Conservation (phyloP, 306 rosid genomes). For the Rubus parviflorus region DNA sequence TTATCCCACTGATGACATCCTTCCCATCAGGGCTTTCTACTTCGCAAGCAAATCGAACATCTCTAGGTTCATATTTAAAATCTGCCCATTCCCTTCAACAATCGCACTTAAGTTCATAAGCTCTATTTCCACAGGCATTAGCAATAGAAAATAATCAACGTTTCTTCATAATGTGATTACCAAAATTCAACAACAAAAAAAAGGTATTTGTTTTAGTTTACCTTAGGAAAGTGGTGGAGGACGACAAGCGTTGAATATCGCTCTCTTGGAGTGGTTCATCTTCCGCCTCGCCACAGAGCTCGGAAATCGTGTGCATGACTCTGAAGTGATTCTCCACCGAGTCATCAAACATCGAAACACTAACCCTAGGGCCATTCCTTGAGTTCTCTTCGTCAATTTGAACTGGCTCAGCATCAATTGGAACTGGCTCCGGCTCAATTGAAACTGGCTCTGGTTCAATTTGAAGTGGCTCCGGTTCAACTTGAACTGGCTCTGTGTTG, state of each 20-base stretch:
- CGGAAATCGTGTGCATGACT: conserved; percentile 48
- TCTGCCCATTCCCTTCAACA: conserved; percentile 71
- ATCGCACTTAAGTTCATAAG: neutral
- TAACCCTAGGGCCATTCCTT: conserved; percentile 23
- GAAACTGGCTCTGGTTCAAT: neutral
- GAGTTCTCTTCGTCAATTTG: neutral
- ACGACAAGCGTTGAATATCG: conserved; percentile 50
- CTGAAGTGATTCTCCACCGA: conserved; percentile 65
- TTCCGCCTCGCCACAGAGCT: conserved; percentile 57
- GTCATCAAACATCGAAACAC: conserved; percentile 51
- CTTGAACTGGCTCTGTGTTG: conserved; percentile 12
- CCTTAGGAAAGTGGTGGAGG: conserved; percentile 71
- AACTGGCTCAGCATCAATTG: conserved; percentile 2
- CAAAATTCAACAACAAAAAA: neutral
- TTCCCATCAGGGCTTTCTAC: conserved; percentile 39
- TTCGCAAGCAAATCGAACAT: conserved; percentile 50
- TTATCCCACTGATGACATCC: conserved; percentile 31
- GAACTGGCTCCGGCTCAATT: neutral
- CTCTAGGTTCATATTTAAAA: conserved; percentile 61
- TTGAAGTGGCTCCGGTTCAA: conserved; percentile 10
- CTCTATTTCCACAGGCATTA: neutral
- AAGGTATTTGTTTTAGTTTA: conserved; percentile 5
- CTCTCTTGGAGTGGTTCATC: conserved; percentile 28
- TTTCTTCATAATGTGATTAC: neutral
- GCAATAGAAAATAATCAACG: neutral